Conservation (phyloP, 2,329 filamentous ascomycete genomes). For the Sporothrix pallida region DNA sequence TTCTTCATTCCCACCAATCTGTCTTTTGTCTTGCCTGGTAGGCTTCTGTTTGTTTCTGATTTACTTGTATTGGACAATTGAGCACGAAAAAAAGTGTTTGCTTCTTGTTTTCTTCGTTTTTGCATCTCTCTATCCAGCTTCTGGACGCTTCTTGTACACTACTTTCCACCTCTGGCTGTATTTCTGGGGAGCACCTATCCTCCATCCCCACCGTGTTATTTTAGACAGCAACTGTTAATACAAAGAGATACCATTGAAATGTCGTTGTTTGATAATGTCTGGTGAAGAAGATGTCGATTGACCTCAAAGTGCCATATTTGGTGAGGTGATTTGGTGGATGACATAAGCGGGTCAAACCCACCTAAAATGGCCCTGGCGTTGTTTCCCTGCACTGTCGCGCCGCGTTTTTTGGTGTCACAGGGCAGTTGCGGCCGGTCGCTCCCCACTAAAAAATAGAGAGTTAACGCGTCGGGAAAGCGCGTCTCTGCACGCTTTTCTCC, state of each 20-base stretch:
- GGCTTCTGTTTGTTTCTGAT: constrained; percentile 9
- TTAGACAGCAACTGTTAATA: constrained; percentile 22
- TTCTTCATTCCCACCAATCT: constrained; percentile 12
- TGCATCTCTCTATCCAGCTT: neutral
- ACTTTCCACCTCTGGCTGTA: constrained; percentile 1
- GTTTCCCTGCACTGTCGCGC: constrained; percentile 1
- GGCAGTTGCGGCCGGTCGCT: constrained; percentile 24
- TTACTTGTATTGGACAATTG: constrained; percentile 7
- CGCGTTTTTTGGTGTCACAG: constrained; percentile 30
- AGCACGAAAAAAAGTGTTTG: constrained; percentile 26
- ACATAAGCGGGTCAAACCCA: constrained; percentile 11
- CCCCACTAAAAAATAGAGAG: constrained; percentile 29
- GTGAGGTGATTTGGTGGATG: neutral
- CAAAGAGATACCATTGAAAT: constrained; percentile 26
- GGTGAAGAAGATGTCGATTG: neutral
- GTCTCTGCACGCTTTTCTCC: constrained; percentile 29
- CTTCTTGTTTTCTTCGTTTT: neutral
- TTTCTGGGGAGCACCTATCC: neutral
- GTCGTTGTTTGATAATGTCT: neutral
- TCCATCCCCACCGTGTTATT: neutral
- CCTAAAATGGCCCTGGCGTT: constrained; percentile 11
- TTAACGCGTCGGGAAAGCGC: constrained; percentile 32
- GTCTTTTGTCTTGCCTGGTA: neutral
- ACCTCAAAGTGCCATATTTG: too few species aligned
- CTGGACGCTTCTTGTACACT: constrained; percentile 25